Percentiles rank a stretch among this genome's conserved stretches.
Conservation (phyloP, 768 basidiomycete genomes). For the Roridomyces roridus region DNA sequence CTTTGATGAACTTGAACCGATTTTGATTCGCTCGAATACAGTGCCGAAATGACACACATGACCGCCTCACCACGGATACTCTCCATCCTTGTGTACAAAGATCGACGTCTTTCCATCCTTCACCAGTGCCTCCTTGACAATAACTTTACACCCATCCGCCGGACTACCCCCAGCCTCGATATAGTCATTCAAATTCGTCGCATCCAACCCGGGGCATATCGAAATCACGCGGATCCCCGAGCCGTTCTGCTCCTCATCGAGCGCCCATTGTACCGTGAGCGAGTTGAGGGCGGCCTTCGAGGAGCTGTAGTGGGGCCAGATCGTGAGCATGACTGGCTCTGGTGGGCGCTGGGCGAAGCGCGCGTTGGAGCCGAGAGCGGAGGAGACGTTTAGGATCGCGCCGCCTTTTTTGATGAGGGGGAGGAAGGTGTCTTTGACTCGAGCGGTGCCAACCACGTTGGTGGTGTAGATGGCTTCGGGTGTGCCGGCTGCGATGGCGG, state of each 20-base stretch:
- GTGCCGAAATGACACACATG: no score
- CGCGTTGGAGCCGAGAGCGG: slow-evolving; percentile 3
- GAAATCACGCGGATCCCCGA: slow-evolving; percentile 13
- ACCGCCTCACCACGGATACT: background rate
- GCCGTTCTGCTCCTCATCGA: slow-evolving; percentile 13
- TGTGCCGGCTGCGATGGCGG: background rate
- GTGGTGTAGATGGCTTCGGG: slow-evolving; percentile 4
- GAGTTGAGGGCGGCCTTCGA: slow-evolving; percentile 13
- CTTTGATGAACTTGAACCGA: no score
- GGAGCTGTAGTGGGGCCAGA: slow-evolving; percentile 5
- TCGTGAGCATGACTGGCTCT: background rate
- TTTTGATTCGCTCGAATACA: no score
- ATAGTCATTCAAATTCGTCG: slow-evolving; percentile 4
- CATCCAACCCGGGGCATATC: slow-evolving; percentile 13
- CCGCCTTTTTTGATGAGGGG: slow-evolving; percentile 8
- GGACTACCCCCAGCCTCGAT: background rate
- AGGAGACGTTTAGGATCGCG: slow-evolving; percentile 18
- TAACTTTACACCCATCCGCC: slow-evolving; percentile 7
- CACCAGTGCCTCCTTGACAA: background rate
- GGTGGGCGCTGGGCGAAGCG: background rate
- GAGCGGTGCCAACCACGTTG: slow-evolving; percentile 13
- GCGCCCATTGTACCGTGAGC: slow-evolving; percentile 12
- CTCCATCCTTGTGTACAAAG: background rate
- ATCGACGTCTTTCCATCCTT: slow-evolving; percentile 3
- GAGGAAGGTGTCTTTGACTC: background rate